Evolutionary conservation across 1,139 yeast species (phyloP).

Genomic region (Geotrichum histeridarum): DNA sequence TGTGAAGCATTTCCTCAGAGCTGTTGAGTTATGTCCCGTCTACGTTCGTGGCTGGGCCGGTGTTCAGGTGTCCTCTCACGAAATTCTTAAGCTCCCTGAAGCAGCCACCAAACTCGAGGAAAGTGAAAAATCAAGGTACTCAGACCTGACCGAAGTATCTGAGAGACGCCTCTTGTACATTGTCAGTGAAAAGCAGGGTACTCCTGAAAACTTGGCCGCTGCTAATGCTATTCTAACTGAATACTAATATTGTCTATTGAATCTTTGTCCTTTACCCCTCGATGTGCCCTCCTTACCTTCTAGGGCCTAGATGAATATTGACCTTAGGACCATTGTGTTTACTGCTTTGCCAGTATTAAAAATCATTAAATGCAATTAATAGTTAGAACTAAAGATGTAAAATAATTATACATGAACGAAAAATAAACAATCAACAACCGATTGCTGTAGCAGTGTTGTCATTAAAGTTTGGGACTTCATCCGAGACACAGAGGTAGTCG

Average conservation of each 20-base stretch:
- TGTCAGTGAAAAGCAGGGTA: slow-evolving; percentile 17
- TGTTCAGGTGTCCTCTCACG: slow-evolving; percentile 43
- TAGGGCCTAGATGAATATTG: too few species aligned
- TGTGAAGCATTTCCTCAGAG: slow-evolving; percentile 56
- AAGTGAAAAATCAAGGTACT: slow-evolving; percentile 6
- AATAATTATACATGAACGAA: too few species aligned
- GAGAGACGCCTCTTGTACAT: slow-evolving; percentile 18
- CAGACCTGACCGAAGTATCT: slow-evolving; percentile 13
- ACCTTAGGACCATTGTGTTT: too few species aligned
- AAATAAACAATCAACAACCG: too few species aligned
- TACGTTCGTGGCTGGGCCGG: slow-evolving; percentile 78
- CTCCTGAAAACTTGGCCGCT: slow-evolving; percentile 14
- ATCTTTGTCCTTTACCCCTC: neutral
- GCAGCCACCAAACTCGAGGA: slow-evolving; percentile 2
- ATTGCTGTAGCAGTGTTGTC: too few species aligned
- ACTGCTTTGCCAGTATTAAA: too few species aligned
- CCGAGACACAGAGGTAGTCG: too few species aligned
- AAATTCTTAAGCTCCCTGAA: slow-evolving; percentile 29
- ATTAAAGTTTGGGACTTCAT: too few species aligned
- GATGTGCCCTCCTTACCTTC: neutral
- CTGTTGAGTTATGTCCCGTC: slow-evolving; percentile 69
- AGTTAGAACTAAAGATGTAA: too few species aligned
- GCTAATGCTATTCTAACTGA: slow-evolving; percentile 17
- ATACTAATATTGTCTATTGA: slow-evolving; percentile 6
- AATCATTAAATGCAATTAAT: too few species aligned